Evolutionary conservation across 345 rosid species (phyloP).

Genomic region (Carallia pectinifolia): DNA sequence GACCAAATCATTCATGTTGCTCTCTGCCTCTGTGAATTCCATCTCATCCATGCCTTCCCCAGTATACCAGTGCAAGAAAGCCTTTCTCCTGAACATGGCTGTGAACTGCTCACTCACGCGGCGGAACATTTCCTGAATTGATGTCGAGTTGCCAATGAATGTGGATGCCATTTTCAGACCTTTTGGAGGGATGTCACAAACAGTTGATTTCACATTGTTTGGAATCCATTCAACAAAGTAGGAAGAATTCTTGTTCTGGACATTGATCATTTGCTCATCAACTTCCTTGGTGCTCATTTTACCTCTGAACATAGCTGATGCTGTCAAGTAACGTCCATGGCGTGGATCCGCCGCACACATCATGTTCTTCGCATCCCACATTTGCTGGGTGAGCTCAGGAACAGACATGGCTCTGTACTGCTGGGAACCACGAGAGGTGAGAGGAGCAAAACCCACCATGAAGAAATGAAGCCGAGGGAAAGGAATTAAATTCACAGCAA

Average conservation of each 20-base stretch:
- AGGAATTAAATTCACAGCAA: constrained; percentile 61
- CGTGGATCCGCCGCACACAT: constrained; percentile 9
- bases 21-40: constrained; percentile 66
- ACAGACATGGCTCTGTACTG: constrained; percentile 45
- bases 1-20: constrained; percentile 58
- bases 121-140: constrained; percentile 51
- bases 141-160: constrained; percentile 49
- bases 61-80: constrained; percentile 75
- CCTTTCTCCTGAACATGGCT: constrained; percentile 77
- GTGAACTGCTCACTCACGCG: constrained; percentile 58
- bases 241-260: constrained; percentile 71
- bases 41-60: constrained; percentile 78
- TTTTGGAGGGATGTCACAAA: constrained; percentile 49
- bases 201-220: constrained; percentile 52
- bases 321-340: constrained; percentile 46
- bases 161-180: constrained; percentile 58
- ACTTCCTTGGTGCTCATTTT: constrained; percentile 57
- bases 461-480: constrained; percentile 61
- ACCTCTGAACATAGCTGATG: constrained; percentile 53
- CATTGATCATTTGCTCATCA: constrained; percentile 67
- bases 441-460: constrained; percentile 59
- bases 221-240: constrained; percentile 82
- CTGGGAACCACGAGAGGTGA: constrained; percentile 58
- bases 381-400: constrained; percentile 39
- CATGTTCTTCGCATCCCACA: neutral